Evolutionary conservation across 331 rosid species (phyloP).

Genomic region (Spiraea crenata): DNA sequence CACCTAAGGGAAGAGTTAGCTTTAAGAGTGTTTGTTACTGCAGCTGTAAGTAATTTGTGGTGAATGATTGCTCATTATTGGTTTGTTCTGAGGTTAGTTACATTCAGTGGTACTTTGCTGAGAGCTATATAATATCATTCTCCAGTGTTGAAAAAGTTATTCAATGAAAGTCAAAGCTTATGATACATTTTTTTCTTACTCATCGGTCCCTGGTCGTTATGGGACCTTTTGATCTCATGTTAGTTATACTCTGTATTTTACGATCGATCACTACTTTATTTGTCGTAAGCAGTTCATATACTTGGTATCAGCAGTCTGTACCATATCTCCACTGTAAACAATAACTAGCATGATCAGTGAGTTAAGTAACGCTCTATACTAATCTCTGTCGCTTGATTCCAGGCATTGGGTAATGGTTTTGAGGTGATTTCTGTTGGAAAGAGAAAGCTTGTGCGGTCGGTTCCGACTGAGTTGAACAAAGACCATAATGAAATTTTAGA

Average conservation of each 20-base stretch:
- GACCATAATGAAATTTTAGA: constrained; percentile 96
- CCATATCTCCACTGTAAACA: neutral
- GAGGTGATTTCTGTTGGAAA: constrained; percentile 95
- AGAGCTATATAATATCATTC: neutral
- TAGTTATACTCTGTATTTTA: neutral
- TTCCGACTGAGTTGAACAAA: constrained; percentile 96
- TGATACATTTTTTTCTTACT: neutral
- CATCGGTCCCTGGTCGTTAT: too few species aligned
- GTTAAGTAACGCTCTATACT: constrained; percentile 6
- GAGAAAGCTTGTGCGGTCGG: constrained; percentile 93
- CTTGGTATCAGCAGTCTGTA: neutral
- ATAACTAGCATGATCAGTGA: constrained; percentile 13
- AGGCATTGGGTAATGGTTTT: constrained; percentile 90
- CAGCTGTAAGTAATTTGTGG: neutral
- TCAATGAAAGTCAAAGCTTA: neutral
- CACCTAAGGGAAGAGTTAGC: neutral
- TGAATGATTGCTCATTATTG: neutral
- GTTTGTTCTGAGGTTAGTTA: neutral
- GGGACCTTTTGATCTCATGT: neutral
- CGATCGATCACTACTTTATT: neutral
- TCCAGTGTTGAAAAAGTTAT: neutral
- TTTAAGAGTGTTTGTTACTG: neutral
- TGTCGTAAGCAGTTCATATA: neutral
- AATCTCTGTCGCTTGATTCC: constrained; percentile 30
- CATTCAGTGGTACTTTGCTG: neutral